These are phyloP conservation scores for Coemansia sp. DNA, from an alignment of 192 early-diverging fungal species.

Conservation along the genomic window DNA sequence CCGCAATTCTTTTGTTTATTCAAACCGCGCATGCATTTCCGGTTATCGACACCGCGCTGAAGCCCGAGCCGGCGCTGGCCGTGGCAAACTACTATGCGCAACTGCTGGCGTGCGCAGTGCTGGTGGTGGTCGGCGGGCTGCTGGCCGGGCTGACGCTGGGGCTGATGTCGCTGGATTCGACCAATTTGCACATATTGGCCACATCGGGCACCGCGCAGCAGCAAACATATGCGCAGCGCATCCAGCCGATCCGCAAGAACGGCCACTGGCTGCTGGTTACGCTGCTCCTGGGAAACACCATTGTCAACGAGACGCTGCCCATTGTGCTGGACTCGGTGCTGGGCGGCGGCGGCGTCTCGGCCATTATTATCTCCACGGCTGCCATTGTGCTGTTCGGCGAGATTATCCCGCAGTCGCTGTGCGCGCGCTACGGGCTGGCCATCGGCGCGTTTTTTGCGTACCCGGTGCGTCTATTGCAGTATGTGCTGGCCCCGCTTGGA, in stretches of 20 bases:
- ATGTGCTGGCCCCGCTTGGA: conserved; percentile 61
- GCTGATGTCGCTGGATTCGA: conserved; percentile 81
- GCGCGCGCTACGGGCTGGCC: conserved; percentile 79
- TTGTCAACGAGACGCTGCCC: conserved; percentile 92
- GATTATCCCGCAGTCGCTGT: conserved; percentile 91
- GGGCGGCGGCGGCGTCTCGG: conserved; percentile 72
- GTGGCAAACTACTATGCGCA: background rate
- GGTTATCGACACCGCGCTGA: too few relatives aligned
- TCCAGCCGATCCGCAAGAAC: conserved; percentile 83
- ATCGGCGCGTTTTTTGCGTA: conserved; percentile 88
- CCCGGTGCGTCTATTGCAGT: conserved; percentile 62
- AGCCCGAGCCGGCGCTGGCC: background rate
- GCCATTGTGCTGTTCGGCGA: conserved; percentile 94
- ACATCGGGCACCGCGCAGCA: conserved; percentile 69
- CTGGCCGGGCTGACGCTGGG: conserved; percentile 71
- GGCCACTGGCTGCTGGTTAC: conserved; percentile 94
- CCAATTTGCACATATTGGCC: conserved; percentile 75
- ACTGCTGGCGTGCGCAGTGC: conserved; percentile 55
- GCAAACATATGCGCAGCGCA: conserved; percentile 68
- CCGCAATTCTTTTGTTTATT: background rate
- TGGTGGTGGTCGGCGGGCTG: conserved; percentile 78
- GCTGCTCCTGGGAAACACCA: conserved; percentile 84
- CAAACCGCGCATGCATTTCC: background rate
- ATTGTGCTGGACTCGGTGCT: conserved; percentile 76
- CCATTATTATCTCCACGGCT: conserved; percentile 81